phyloP scores from a whole-genome alignment of 177 flowering plant genomes.

The Vitis hybrid region DNA sequence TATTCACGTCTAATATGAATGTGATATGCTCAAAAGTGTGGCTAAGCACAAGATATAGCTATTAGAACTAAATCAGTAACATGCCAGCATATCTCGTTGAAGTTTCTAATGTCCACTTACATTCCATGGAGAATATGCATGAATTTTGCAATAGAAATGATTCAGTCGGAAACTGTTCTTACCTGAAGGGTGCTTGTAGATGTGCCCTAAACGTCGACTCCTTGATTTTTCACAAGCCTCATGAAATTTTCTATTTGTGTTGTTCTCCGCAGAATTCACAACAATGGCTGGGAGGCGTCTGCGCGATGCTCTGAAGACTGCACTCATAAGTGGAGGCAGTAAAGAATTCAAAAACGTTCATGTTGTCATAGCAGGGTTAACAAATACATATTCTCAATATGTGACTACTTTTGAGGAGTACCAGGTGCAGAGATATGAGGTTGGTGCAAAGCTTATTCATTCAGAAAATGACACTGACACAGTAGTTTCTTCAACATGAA shows the following conservation, averaged over 20 bases:
- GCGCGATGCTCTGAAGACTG: conserved; percentile 83
- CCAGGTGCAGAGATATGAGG: conserved; percentile 94
- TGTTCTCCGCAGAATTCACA: conserved; percentile 67
- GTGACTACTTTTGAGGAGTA: conserved; percentile 95
- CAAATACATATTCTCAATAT: conserved; percentile 93
- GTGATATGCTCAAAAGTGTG: too few species aligned
- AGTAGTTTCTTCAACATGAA: too few species aligned
- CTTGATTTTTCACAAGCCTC: too few species aligned
- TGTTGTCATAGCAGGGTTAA: conserved; percentile 91
- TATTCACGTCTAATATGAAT: too few species aligned
- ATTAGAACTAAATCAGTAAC: too few species aligned
- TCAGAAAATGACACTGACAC: too few species aligned
- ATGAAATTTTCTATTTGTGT: neutral
- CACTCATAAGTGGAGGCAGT: conserved; percentile 44
- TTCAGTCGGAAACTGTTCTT: too few species aligned
- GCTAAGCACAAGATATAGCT: too few species aligned
- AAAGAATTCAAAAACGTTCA: conserved; percentile 54
- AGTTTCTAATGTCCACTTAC: neutral
- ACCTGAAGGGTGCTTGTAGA: too few species aligned
- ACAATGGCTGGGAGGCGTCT: conserved; percentile 99
- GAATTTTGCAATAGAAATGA: too few species aligned
- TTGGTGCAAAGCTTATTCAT: conserved; percentile 24
- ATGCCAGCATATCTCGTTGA: neutral
- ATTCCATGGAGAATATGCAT: too few species aligned
- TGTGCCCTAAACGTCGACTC: too few species aligned